Evolutionary conservation across 495 filamentous ascomycete genomes (phyloP), one percentile per base, ranked within the genome.

Genomic region (Penicillium egyptiacum): DNA sequence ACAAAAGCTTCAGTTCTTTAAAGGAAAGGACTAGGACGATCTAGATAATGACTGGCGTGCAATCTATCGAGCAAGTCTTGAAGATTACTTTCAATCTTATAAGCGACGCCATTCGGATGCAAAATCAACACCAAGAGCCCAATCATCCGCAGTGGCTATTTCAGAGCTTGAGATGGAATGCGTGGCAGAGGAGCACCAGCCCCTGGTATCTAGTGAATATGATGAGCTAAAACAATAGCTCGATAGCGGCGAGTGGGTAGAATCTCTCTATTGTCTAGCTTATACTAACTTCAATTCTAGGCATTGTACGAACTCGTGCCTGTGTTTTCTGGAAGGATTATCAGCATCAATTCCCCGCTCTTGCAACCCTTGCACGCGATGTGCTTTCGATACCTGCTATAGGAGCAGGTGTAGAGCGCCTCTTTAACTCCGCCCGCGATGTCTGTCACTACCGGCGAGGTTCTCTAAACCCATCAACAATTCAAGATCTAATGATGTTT

Each of bases 1-100:
- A 49, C 8, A 63, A 10, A 63, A 63, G 50, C 50, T 63, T 14
- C 33, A 58, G 11, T 62, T 62, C 50, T 62, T 62, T 51, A 39
- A 35, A 19, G 52, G 37, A 19, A 58, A 59, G 50, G 50, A 58
- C n/a, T 62, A 26, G 59, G 42, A 44, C 25, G 6, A 44, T 44
- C 42, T 7, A 25, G 43, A 43, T 53, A 48, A 53, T 37, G 26
- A 46, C 49, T 58, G 16, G 49, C 40, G 49, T 41, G 10, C 3
- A 48, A 28, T 40, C 31, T 58, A 58, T 39, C 40, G 47, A 31
- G 6, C n/a, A 23, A 58, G 56, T 31, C 31, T 44, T 47, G 17
- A 44, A 19, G 31, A 53, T 11, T 53, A 43, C 28, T 28, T 53
- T 48, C 2, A 47, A 16, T 33, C 26, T 19, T 50, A 58, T 40